These are phyloP conservation scores for Penicillium sp. DNA, from an alignment of 2,329 filamentous ascomycete species.

Conservation along the genomic window DNA sequence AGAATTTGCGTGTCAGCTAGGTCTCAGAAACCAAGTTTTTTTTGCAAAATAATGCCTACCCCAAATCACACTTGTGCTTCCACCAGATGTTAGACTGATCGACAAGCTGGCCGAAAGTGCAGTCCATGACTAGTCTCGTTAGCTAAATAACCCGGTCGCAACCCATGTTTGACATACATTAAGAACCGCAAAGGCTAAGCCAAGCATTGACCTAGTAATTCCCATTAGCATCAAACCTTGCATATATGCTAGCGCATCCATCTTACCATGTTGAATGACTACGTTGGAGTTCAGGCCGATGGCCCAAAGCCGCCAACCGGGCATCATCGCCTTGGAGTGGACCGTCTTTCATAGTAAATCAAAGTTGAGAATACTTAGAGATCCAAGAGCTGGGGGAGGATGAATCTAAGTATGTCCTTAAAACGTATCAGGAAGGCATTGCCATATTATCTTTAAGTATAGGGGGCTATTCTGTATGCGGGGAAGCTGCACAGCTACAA, in stretches of 20 bases:
- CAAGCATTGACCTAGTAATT: slow-evolving; percentile 52
- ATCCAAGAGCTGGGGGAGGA: not conserved
- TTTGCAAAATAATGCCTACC: slow-evolving; percentile 46
- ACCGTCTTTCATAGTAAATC: slow-evolving; percentile 15
- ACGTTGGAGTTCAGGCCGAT: slow-evolving; percentile 56
- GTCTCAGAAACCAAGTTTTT: not conserved
- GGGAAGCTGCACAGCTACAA: not conserved
- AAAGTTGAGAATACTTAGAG: not conserved
- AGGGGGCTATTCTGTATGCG: not conserved
- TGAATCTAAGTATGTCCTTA: not conserved
- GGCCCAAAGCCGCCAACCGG: slow-evolving; percentile 44
- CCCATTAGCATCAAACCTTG: not conserved
- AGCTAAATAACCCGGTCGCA: not conserved
- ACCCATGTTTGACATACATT: slow-evolving; percentile 38
- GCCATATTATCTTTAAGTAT: not conserved
- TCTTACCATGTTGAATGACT: slow-evolving; percentile 53
- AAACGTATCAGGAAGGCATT: slow-evolving; percentile 4
- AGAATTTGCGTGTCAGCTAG: not conserved
- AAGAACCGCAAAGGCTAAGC: slow-evolving; percentile 60
- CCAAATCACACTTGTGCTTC: slow-evolving; percentile 70
- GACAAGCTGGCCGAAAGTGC: slow-evolving; percentile 58
- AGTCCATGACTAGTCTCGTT: slow-evolving; percentile 51
- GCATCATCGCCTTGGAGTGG: slow-evolving; percentile 22
- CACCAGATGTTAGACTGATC: slow-evolving; percentile 67
- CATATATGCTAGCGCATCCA: not conserved